These are phyloP conservation scores for Trichosanthes truncata DNA, from an alignment of 306 rosid species.

Conservation along the genomic window DNA sequence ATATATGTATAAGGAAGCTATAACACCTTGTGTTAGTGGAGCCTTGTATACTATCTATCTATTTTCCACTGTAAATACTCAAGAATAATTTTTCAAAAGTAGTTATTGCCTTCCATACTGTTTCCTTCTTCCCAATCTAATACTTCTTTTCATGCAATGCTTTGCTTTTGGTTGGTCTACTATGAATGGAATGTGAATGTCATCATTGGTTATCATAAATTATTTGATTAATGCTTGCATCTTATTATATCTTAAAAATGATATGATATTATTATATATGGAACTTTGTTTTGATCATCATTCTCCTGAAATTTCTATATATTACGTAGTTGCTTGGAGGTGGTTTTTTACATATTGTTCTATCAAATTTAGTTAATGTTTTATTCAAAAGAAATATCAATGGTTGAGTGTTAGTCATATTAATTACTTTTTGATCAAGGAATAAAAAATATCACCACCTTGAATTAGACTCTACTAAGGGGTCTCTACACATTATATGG, in stretches of 20 bases:
- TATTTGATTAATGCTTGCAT: background rate
- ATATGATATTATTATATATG: too few species aligned
- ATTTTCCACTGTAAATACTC: slow-evolving; percentile 38
- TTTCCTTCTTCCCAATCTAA: background rate
- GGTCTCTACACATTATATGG: too few species aligned
- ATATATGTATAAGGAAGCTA: background rate
- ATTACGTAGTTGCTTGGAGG: too few species aligned
- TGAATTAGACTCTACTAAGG: too few species aligned
- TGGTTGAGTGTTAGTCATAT: too few species aligned
- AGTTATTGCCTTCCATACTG: background rate
- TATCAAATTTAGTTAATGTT: too few species aligned
- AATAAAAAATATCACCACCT: too few species aligned
- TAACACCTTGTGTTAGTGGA: slow-evolving; percentile 3
- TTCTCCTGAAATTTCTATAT: too few species aligned
- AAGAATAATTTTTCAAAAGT: slow-evolving; percentile 20
- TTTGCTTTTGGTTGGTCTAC: background rate
- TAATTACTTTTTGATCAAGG: too few species aligned
- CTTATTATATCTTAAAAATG: background rate
- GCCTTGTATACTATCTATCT: slow-evolving; percentile 21
- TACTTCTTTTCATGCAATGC: background rate
- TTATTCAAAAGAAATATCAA: too few species aligned
- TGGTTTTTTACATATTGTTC: too few species aligned
- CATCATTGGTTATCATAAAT: background rate
- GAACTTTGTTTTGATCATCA: too few species aligned
- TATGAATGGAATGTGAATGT: background rate